Evolutionary conservation across 139 green algal species (phyloP), one percentile per base, ranked within the genome.

Genomic region (Raphidocelis subcapitata): DNA sequence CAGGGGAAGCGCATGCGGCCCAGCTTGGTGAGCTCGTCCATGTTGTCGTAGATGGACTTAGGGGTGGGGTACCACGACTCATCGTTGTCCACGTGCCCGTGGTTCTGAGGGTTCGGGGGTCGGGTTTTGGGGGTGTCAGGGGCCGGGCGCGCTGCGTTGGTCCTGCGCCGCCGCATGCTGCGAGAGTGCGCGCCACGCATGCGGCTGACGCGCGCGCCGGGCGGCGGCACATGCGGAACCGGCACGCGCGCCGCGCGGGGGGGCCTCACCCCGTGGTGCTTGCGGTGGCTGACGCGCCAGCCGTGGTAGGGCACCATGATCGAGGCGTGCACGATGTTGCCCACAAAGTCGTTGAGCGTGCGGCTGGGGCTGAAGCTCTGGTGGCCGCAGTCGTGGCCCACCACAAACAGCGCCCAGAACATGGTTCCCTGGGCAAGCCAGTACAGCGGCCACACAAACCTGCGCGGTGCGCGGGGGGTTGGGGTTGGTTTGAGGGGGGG

Each of bases 371-470:
- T 90, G 86, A 98, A 98, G 72, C 82, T 93, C 79, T 93, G 85
- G 84, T 98, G 94, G 29, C 94, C 94, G 81, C 94, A 98, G 87
- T 98, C 94, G 72, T 98, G 94, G 47, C 94, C 94, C 5, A 98
- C 88, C 3, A 98, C 94, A 59, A 98, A 98, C 5, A 98, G 89
- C 3, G 94, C 94, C 94, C 94, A 98, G 85, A 98, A 98, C 94
- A 98, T 98, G 82, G 94, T 98, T 47, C 94, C 94, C 81, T 98
- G 93, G 3, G 93, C 93, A 28, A 97, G 32, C 93, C 93, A 98
- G 87, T 98, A 98, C 3, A 95, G 54, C 2, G 94, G 94, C 94
- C 94, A 98, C 23, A 85, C 57, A 82, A 83, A 89, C 86, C 88
- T 91, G 82, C 64, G 28, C 28, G 1, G 56, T 16, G 26, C 61